These are phyloP conservation scores for Nectriaceae sp. DNA, from an alignment of 2,329 filamentous ascomycete genomes.

Conservation along the genomic window DNA sequence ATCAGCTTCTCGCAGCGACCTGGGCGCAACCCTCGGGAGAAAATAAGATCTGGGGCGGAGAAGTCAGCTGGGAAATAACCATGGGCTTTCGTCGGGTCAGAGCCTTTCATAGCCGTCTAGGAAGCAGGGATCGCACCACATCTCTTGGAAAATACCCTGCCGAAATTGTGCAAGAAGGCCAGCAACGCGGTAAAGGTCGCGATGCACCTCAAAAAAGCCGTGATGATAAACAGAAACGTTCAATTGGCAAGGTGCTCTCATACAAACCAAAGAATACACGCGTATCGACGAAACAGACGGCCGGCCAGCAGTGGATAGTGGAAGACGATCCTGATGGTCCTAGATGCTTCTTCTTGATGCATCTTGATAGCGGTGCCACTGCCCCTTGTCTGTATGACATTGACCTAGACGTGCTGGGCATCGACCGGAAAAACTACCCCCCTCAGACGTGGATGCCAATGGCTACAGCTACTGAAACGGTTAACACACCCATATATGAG, in stretches of 20 bases:
- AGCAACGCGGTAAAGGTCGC: no score
- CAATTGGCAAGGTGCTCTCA: slow-evolving; percentile 11
- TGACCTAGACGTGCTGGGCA: slow-evolving; percentile 22
- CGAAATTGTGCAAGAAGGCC: not conserved
- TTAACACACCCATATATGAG: slow-evolving; percentile 19
- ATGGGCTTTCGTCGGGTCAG: slow-evolving; percentile 27
- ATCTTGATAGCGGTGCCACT: slow-evolving; percentile 27
- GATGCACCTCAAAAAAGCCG: not conserved
- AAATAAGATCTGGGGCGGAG: not conserved
- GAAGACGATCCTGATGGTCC: slow-evolving; percentile 16
- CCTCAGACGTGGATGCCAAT: slow-evolving; percentile 19
- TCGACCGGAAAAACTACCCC: slow-evolving; percentile 20
- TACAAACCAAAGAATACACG: slow-evolving; percentile 16
- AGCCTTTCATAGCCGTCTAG: slow-evolving; percentile 20
- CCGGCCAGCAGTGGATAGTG: slow-evolving; percentile 5
- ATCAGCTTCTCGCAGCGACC: slow-evolving; percentile 24
- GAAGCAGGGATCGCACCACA: not conserved
- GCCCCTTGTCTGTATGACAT: slow-evolving; percentile 19
- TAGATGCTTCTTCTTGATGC: slow-evolving; percentile 27
- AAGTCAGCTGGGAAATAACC: slow-evolving; percentile 22
- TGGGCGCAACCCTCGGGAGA: slow-evolving; percentile 20
- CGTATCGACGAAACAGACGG: not conserved
- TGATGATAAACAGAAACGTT: not conserved
- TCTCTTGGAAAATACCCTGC: not conserved
- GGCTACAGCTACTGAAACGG: slow-evolving; percentile 15